Percentiles rank a stretch among this genome's conserved stretches.
Conservation (phyloP, 257 asterid genomes). For the Cinchona pubescens region DNA sequence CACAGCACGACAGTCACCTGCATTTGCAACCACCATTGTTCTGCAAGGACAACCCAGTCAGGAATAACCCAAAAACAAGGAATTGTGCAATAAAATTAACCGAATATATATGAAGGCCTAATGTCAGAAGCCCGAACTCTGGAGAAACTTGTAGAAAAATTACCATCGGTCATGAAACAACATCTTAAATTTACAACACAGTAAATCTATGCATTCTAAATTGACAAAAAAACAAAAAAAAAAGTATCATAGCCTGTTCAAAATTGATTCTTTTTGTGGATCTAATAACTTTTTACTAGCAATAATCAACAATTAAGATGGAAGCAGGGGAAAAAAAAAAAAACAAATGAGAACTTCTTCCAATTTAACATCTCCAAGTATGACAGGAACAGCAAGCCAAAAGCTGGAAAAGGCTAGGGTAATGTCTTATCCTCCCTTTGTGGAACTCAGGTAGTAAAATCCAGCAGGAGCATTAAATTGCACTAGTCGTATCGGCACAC, state of each 20-base stretch:
- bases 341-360: neutral
- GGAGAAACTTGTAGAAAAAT: neutral
- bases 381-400: neutral
- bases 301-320: neutral
- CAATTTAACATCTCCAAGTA: neutral
- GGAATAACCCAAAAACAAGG: constrained; percentile 2
- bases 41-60: constrained; percentile 39
- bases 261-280: neutral
- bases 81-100: neutral
- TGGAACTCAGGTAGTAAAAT: neutral
- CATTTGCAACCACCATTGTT: constrained; percentile 78
- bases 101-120: neutral
- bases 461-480: neutral
- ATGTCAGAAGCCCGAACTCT: neutral
- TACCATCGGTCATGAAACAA: neutral
- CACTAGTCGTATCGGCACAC: too few species aligned
- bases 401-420: neutral
- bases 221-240: neutral
- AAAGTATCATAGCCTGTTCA: neutral
- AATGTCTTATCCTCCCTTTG: neutral
- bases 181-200: neutral
- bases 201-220: neutral
- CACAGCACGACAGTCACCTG: constrained; percentile 94
- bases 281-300: neutral
- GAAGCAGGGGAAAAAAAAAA: neutral